Conservation (phyloP, 2,329 filamentous ascomycete genomes). For the Penicillium sp. region DNA sequence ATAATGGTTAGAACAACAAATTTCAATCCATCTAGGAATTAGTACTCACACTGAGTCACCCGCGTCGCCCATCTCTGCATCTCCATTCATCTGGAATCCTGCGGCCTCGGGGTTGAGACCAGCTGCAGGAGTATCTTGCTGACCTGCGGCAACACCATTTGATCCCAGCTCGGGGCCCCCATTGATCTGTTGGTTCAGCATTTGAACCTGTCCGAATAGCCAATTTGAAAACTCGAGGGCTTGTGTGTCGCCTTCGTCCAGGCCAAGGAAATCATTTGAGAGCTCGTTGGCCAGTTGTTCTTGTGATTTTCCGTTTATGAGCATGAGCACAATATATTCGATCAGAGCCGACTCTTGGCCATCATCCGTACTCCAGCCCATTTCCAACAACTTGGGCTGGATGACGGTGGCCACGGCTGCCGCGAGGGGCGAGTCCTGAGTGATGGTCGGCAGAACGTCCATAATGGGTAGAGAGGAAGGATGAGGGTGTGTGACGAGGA, state of each 20-base stretch:
- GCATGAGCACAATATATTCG: constrained; percentile 97
- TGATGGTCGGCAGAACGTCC: constrained; percentile 59
- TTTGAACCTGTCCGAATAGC: constrained; percentile 86
- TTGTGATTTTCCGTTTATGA: constrained; percentile 92
- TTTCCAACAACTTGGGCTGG: constrained; percentile 88
- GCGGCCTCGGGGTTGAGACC: constrained; percentile 35
- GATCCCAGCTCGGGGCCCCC: constrained; percentile 38
- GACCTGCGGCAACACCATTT: neutral
- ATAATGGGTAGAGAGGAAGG: constrained; percentile 14
- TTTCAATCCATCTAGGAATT: neutral
- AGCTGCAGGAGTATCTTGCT: constrained; percentile 38
- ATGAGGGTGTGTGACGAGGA: constrained; percentile 5
- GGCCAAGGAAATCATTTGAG: constrained; percentile 80
- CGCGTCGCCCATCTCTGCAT: constrained; percentile 73
- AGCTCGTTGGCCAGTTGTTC: constrained; percentile 88
- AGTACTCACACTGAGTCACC: constrained; percentile 47
- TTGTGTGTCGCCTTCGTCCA: constrained; percentile 80
- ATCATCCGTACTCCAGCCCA: constrained; percentile 85
- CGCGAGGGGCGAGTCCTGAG: constrained; percentile 81
- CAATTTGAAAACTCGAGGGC: constrained; percentile 84
- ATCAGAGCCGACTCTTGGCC: constrained; percentile 82
- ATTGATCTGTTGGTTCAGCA: constrained; percentile 67
- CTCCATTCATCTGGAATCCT: constrained; percentile 47
- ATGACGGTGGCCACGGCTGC: constrained; percentile 81
- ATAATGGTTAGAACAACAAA: constrained; percentile 40